Evolutionary conservation across 805 yeast species (phyloP).

Genomic region (Zygotorulaspora chibaensis): DNA sequence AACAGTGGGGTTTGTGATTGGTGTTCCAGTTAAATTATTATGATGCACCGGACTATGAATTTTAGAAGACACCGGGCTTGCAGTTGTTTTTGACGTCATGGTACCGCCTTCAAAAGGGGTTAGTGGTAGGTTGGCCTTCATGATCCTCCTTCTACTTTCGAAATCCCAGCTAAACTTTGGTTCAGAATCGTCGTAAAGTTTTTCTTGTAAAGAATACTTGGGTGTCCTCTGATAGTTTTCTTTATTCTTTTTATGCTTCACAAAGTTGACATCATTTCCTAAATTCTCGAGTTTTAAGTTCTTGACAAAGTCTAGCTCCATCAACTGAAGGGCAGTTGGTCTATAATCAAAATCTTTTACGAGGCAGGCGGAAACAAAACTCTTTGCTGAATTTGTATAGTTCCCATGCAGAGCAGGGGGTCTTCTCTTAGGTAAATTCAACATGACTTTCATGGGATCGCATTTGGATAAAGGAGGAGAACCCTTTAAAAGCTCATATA

Average conservation of each 20-base stretch:
- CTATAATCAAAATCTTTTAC: slow-evolving; percentile 61
- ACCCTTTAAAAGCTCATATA: slow-evolving; percentile 79
- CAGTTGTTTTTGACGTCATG: slow-evolving; percentile 9
- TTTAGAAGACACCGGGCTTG: slow-evolving; percentile 17
- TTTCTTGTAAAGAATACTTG: slow-evolving; percentile 35
- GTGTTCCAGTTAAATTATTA: slow-evolving; percentile 11
- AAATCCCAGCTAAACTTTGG: slow-evolving; percentile 13
- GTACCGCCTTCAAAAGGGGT: slow-evolving; percentile 4
- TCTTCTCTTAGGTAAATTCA: slow-evolving; percentile 38
- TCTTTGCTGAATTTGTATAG: slow-evolving; percentile 38
- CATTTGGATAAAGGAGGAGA: slow-evolving; percentile 70
- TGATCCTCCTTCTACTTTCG: slow-evolving; percentile 1
- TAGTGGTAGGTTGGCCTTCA: background rate
- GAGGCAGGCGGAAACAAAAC: slow-evolving; percentile 63
- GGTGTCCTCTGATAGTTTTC: slow-evolving; percentile 34
- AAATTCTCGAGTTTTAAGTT: slow-evolving; percentile 37
- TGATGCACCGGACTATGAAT: slow-evolving; percentile 15
- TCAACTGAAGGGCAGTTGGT: slow-evolving; percentile 55
- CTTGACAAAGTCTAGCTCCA: slow-evolving; percentile 51
- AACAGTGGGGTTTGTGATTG: slow-evolving; percentile 22
- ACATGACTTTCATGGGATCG: slow-evolving; percentile 74
- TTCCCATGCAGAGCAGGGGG: slow-evolving; percentile 31
- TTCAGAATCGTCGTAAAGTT: slow-evolving; percentile 23
- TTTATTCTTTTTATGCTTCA: slow-evolving; percentile 30
- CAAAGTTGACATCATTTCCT: slow-evolving; percentile 38